Conservation (phyloP, 164 flowering plant genomes). For the Malania oleifera region DNA sequence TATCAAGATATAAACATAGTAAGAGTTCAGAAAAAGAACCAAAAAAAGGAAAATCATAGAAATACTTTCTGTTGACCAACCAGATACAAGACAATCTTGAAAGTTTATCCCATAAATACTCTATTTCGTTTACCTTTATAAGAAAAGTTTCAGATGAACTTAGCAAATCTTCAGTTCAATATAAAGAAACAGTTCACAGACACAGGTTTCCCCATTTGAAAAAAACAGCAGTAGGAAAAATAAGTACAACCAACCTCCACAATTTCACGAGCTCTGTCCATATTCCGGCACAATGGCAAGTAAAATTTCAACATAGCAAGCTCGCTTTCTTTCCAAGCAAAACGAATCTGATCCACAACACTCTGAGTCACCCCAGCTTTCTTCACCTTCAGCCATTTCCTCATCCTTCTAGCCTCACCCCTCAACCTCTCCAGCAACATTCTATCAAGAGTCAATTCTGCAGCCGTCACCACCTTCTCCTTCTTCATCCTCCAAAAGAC, state of each 20-base stretch:
- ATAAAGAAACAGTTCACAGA: neutral
- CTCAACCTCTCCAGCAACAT: constrained; percentile 64
- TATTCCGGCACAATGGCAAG: constrained; percentile 70
- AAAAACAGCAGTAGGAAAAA: neutral
- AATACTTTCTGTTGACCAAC: no score
- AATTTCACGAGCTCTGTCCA: constrained; percentile 90
- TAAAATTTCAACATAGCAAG: constrained; percentile 82
- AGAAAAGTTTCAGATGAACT: no score
- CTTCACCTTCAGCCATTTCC: constrained; percentile 79
- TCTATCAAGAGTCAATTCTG: constrained; percentile 53
- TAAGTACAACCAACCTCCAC: constrained; percentile 50
- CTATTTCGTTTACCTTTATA: no score
- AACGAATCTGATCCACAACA: constrained; percentile 60
- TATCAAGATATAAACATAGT: no score
- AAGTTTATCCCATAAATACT: no score
- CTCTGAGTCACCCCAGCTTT: constrained; percentile 75
- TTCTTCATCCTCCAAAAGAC: constrained; percentile 54
- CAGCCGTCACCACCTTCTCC: constrained; percentile 43
- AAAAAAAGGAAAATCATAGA: no score
- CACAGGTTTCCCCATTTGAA: neutral
- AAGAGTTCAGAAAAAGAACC: no score
- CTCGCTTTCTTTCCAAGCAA: constrained; percentile 59
- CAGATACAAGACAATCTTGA: no score
- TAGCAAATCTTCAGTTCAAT: no score
- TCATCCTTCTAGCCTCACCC: constrained; percentile 51